phyloP scores from a whole-genome alignment of 2,329 filamentous ascomycete genomes.

The Sporothrix brunneoviolacea region DNA sequence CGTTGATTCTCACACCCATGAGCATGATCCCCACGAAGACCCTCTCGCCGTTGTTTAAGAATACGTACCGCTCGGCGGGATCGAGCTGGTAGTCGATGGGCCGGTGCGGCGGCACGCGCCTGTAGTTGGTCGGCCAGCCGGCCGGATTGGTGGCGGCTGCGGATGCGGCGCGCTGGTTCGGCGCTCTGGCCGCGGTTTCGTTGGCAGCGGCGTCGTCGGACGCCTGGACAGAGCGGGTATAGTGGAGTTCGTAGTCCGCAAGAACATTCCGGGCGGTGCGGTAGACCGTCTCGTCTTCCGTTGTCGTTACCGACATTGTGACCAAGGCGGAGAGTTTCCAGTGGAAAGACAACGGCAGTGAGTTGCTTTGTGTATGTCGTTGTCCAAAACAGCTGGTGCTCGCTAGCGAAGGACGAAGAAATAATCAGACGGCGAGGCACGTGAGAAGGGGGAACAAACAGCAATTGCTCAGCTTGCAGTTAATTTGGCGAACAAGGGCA shows the following conservation, averaged over 20 bases:
- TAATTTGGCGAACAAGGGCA: too few species aligned
- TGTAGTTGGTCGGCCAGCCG: constrained; percentile 19
- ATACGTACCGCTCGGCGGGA: constrained; percentile 17
- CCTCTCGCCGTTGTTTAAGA: constrained; percentile 16
- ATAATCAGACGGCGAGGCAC: too few species aligned
- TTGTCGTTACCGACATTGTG: constrained; percentile 7
- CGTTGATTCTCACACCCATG: constrained; percentile 19
- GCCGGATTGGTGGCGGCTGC: constrained; percentile 16
- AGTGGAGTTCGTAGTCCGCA: constrained; percentile 24
- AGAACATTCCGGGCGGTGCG: constrained; percentile 12
- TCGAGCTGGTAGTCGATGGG: constrained; percentile 20
- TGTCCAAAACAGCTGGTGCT: too few species aligned
- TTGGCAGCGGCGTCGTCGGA: background rate
- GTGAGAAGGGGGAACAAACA: too few species aligned
- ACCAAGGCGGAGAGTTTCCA: constrained; percentile 6
- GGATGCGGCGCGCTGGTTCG: constrained; percentile 14
- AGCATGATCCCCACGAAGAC: constrained; percentile 22
- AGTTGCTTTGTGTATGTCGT: too few species aligned
- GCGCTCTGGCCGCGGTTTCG: background rate
- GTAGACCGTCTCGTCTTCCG: background rate
- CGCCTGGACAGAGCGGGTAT: background rate
- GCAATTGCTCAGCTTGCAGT: too few species aligned
- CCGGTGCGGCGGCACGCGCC: constrained; percentile 21
- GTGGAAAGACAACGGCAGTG: too few species aligned
- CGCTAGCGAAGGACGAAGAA: too few species aligned